These are phyloP conservation scores for Lachancea sp. DNA, from an alignment of 805 yeast genomes.

Conservation along the genomic window DNA sequence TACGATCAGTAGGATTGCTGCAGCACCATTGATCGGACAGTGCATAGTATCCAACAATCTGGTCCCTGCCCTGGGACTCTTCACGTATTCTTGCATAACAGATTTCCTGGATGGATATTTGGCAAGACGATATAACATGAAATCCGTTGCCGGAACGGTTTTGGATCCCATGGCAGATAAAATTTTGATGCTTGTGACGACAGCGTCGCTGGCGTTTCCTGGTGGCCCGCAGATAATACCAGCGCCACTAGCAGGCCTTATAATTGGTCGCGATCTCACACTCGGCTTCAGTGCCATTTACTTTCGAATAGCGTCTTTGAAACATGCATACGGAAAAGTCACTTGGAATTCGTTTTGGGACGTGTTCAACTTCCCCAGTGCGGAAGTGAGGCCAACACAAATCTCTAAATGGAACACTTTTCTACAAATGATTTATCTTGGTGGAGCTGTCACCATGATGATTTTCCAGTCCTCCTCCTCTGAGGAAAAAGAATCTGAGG, in stretches of 20 bases:
- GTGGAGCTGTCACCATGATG: conserved; percentile 43
- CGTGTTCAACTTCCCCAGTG: conserved; percentile 63
- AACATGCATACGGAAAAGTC: conserved; percentile 16
- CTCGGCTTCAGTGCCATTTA: conserved; percentile 67
- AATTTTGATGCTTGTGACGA: conserved; percentile 77
- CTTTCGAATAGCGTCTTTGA: conserved; percentile 56
- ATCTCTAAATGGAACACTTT: conserved; percentile 87
- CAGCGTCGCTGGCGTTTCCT: conserved; percentile 58
- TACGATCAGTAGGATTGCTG: conserved; percentile 70
- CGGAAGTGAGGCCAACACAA: conserved; percentile 79
- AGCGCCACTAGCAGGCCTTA: conserved; percentile 53
- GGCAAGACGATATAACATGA: conserved; percentile 73
- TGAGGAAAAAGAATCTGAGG: conserved; percentile 7
- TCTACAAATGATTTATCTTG: conserved; percentile 87
- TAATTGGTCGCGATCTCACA: conserved; percentile 77
- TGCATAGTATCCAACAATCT: conserved; percentile 60
- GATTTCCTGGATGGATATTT: conserved; percentile 89
- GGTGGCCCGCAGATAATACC: conserved; percentile 61
- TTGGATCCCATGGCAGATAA: conserved; percentile 96
- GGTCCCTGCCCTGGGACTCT: conserved; percentile 60
- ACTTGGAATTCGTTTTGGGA: conserved; percentile 72
- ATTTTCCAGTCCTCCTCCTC: conserved; percentile 9
- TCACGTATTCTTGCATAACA: conserved; percentile 80
- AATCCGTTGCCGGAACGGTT: conserved; percentile 80
- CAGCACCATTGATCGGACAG: conserved; percentile 83